Base-by-base conservation (phyloP, 192 early-diverging fungal species). In the Allomyces javanicus region DNA sequence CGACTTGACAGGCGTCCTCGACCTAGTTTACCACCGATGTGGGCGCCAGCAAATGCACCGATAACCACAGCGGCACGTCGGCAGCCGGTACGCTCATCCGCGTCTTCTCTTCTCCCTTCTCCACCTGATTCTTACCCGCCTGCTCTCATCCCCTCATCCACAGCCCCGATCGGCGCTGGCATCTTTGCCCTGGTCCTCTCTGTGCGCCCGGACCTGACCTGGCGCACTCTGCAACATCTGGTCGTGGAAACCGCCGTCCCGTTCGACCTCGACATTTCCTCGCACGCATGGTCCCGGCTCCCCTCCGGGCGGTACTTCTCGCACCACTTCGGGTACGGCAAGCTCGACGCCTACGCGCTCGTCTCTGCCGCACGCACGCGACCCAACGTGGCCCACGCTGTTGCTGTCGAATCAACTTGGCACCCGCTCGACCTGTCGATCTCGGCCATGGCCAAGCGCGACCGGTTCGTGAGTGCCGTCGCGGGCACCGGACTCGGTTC, bases 261-360 rank as follows among this genome's bases (percentile, higher is more conserved):
- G 1, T 71, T 99, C 5, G 78, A 83, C 24, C 65, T 78, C 3
- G 69, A 71, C 26, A 90, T 96, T 63, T 12, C 50, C 17, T 58
- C 21, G 3, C 50, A 21, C 17, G 21, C 12, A 21, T 99, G 96
- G 96, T 44, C 70, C 1, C 62, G 65, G 1, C 86, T 85, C 12
- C 78, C 86, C 7, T 73, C 79, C 6, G 88, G 89, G 17, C 85
- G 91, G 25, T 70, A 72, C 64, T 96, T 84, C 76, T 93, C 87
- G 76, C 90, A 97, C 79, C 90, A 90, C 64, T 99, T 83, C 68
- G 96, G 96, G 0, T 99, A 89, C 72, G 96, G 96, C 23, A 89
- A 83, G 63, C 68, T 97, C 62, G 91, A 99, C 74, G 88, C 87
- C 1, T 88, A 82, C 67, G 74, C 72, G 24, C 80, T 95, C 9